These are phyloP conservation scores for Pontederia crassipes DNA, from an alignment of 176 grass and related monocot genomes.

Conservation along the genomic window DNA sequence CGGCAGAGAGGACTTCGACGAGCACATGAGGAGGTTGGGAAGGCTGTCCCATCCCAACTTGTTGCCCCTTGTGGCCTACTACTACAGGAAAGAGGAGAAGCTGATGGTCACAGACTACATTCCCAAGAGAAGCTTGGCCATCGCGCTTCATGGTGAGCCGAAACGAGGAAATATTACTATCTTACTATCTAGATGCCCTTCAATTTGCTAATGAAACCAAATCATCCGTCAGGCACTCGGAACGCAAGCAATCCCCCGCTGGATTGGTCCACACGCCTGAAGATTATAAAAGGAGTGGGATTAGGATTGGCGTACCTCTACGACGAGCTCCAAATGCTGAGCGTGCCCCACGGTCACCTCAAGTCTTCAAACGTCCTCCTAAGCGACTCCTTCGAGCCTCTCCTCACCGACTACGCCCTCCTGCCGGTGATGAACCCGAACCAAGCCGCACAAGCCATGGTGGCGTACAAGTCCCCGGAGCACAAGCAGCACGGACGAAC, in stretches of 20 bases:
- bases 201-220: constrained; percentile 1
- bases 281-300: constrained; percentile 59
- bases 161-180: not conserved
- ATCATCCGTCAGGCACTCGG: not conserved
- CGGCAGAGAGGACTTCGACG: constrained; percentile 74
- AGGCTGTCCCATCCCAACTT: constrained; percentile 77
- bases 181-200: not conserved
- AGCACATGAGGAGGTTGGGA: constrained; percentile 91
- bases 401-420: constrained; percentile 74
- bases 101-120: constrained; percentile 66
- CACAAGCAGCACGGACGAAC: constrained; percentile 46
- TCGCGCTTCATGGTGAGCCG: constrained; percentile 49
- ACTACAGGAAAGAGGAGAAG: constrained; percentile 97
- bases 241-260: constrained; percentile 24
- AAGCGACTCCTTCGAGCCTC: constrained; percentile 32
- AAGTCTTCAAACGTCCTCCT: constrained; percentile 84
- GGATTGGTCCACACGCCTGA: constrained; percentile 52
- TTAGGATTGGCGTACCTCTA: constrained; percentile 60
- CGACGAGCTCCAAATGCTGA: constrained; percentile 83
- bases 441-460: constrained; percentile 66
- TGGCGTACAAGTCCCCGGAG: constrained; percentile 68
- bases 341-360: constrained; percentile 88
- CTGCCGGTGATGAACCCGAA: constrained; percentile 81
- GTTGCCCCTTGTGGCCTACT: constrained; percentile 69
- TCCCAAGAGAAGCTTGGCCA: constrained; percentile 55